Evolutionary conservation across 2,329 filamentous ascomycete species (phyloP), one percentile per base, ranked within the genome.

Genomic region (Pseudocercospora macadamiae): DNA sequence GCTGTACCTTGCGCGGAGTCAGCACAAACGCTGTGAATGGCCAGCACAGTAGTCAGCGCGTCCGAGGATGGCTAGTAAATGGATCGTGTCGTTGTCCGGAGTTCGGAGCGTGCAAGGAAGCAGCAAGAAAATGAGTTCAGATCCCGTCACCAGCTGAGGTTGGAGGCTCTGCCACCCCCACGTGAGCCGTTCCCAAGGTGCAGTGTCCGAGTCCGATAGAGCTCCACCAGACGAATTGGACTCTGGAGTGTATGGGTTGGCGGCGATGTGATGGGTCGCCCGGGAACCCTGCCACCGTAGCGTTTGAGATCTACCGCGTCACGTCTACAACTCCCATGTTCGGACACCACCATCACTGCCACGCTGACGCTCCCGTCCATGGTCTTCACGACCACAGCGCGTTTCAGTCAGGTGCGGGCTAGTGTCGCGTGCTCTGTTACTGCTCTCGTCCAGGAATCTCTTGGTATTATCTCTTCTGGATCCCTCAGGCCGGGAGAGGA

Each of bases 11-110:
- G 39, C 34, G 21, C 47, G 12, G 56, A 52, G 56, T 59, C 51
- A 51, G 51, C 51, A n/a, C 10, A 39, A 23, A n/a, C 9, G 42
- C 51, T 59, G 51, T 59, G 57, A 45, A 47, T 59, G 56, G 56
- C 21, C 19, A 36, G 44, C 30, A 36, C 25, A 18, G 39, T 12
- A 10, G 39, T 44, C 19, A 18, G 39, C 39, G 39, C 21, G 16
- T 14, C 39, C 39, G 18, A 9, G 9, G 21, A 21, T 25, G 18
- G n/a, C n/a, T n/a, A n/a, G n/a, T n/a, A n/a, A n/a, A n/a, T 4
- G 39, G 8, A 25, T 32, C 6, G 39, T 25, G 39, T 44, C 8
- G 18, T 21, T 21, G 39, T 18, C 28, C 28, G 28, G 12, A 32
- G 16, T 42, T 18, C 37, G 37, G 37, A 42, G 16, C 14, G 34